These are phyloP conservation scores for Emmonsiellopsis sp. DNA, from an alignment of 2,329 filamentous ascomycete genomes.

Conservation along the genomic window DNA sequence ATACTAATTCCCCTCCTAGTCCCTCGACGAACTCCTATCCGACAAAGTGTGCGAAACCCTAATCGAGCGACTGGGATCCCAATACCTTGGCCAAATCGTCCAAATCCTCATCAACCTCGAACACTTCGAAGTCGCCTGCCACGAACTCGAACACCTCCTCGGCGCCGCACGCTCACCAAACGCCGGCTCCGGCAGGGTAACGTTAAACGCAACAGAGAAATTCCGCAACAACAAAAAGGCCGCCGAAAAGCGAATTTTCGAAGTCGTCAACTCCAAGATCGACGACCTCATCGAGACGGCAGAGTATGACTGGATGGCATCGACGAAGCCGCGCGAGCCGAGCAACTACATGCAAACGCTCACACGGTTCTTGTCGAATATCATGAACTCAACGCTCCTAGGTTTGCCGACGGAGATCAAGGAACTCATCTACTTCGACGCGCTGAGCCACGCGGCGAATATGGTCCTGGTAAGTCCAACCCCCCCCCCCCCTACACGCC, in stretches of 20 bases:
- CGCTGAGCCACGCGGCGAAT: slow-evolving; percentile 78
- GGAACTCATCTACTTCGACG: slow-evolving; percentile 95
- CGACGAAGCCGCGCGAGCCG: slow-evolving; percentile 57
- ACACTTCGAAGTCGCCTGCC: slow-evolving; percentile 89
- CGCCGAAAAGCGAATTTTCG: slow-evolving; percentile 94
- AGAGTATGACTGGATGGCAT: slow-evolving; percentile 81
- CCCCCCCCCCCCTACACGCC: slow-evolving; percentile 13
- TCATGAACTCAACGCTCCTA: slow-evolving; percentile 89
- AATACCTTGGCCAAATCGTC: slow-evolving; percentile 95
- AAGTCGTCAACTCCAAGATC: slow-evolving; percentile 97
- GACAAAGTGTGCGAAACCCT: slow-evolving; percentile 85
- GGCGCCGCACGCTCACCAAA: slow-evolving; percentile 75
- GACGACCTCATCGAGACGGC: slow-evolving; percentile 94
- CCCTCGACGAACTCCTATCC: slow-evolving; percentile 88
- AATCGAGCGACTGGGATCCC: slow-evolving; percentile 77
- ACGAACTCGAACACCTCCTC: slow-evolving; percentile 77
- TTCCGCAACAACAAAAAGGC: slow-evolving; percentile 90
- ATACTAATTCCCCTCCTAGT: slow-evolving; percentile 38
- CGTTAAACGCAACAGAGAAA: slow-evolving; percentile 70
- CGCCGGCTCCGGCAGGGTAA: slow-evolving; percentile 64
- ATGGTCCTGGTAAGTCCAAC: slow-evolving; percentile 59
- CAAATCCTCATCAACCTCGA: slow-evolving; percentile 97
- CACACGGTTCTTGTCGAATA: slow-evolving; percentile 85
- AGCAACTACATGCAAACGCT: slow-evolving; percentile 94
- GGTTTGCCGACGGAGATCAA: slow-evolving; percentile 94